Evolutionary conservation across 331 rosid genomes (phyloP), one percentile per base, ranked within the genome.

Genomic region (Malus hybrid): DNA sequence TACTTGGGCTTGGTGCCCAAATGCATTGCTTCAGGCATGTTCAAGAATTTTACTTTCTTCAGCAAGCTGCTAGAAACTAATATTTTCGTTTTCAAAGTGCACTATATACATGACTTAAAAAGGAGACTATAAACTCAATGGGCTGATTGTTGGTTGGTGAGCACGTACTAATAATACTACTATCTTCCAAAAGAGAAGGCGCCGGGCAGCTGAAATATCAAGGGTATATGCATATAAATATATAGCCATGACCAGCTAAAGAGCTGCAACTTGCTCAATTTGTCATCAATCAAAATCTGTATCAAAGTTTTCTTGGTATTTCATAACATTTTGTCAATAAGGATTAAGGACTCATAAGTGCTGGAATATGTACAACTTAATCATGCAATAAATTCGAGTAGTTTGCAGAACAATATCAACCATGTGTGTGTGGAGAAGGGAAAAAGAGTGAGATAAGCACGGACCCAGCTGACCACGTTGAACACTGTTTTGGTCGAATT

Each of bases 401-500:
- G 46, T 39, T 2, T 16, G 46, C 44, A 64, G 19, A 16, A 0
- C n/a, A 52, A 34, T 34, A 36, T 22, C 2, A 57, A 34, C 33
- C 46, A 39, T 39, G 46, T 9, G 4, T 39, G 57, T 24, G 76
- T 24, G 57, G 76, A 59, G 69, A 9, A 61, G 69, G 28, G 69
- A 42, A 4, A 57, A 60, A 18, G 34, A n/a, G 50, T n/a, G 60
- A 46, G 64, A 28, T 18, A 27, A 59, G 77, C 65, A 29, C 3
- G 62, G 29, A 36, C 78, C 68, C 15, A 48, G 29, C 7, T 44
- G 39, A 57, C 44, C 5, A 42, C 57, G 42, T 70, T 65, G 71
- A 72, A 72, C 20, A 55, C 29, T 71, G 63, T 75, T 80, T 33
- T 28, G 76, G 90, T 90, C 88, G 70, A 82, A 83, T 74, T 89